A percentile compares a stretch with the other conserved stretches of the same genome.
These are phyloP conservation scores for Dictyostelium brefeldianum DNA, from an alignment of 78 protist species.

Conservation along the genomic window DNA sequence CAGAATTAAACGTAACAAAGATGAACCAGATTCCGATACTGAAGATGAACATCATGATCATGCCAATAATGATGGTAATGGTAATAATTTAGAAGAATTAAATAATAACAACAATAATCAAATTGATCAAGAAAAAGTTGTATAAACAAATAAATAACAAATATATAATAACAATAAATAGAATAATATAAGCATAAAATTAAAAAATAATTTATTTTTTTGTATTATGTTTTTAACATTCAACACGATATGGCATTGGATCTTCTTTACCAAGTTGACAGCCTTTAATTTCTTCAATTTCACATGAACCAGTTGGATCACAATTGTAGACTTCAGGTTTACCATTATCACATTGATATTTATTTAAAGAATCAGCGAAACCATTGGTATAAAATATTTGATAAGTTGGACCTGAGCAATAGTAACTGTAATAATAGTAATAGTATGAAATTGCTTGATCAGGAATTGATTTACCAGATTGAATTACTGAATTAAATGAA, in stretches of 20 bases:
- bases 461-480: not conserved
- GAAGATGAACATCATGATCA: not conserved
- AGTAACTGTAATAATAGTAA: conserved; percentile 31
- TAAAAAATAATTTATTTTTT: not conserved
- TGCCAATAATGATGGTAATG: too few species aligned
- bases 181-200: not conserved
- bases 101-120: too few species aligned
- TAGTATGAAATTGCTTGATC: not conserved
- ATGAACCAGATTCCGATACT: not conserved
- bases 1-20: not conserved
- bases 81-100: not conserved
- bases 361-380: not conserved
- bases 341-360: not conserved
- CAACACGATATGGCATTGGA: conserved; percentile 16
- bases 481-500: not conserved
- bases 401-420: conserved; percentile 52
- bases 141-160: not conserved
- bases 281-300: not conserved
- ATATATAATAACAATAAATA: not conserved
- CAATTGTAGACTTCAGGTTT: conserved; percentile 36
- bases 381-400: conserved; percentile 15
- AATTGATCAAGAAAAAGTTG: not conserved
- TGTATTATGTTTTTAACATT: not conserved
- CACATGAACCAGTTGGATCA: not conserved
- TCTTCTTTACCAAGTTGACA: not conserved